Evolutionary conservation across 2,329 filamentous ascomycete genomes (phyloP), one percentile per base, ranked within the genome.

Genomic region (Aspergillus pseudoglaucus): DNA sequence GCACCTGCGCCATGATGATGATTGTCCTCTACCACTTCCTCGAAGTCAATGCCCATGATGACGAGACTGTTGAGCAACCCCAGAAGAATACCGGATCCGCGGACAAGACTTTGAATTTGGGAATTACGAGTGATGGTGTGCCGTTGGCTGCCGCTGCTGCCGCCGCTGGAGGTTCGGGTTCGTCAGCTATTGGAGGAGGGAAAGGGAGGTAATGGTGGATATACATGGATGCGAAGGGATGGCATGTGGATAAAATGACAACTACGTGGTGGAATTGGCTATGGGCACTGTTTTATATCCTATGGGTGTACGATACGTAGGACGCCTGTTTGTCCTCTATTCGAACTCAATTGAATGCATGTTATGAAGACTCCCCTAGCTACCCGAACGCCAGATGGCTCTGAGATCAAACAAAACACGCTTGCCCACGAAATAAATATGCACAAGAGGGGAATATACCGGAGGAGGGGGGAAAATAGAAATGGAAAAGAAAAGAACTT

Each of bases 21-120:
- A 96, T 97, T 57, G 83, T 98, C 25, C 73, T 95, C 23, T 97
- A 98, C 73, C 90, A 97, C 71, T 97, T 94, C 74, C 83, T 98
- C 61, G 91, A 97, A 69, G 81, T 95, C 75, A 97, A 98, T 65
- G 82, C 88, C n/a, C 76, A 79, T 56, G 79, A 84, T 49, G 71
- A 75, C 38, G 57, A 61, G 6, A 42, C 52, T 3, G 48, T 52
- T 12, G 27, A 48, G 9, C 22, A 49, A 10, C 27, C 46, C 15
- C 37, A 20, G 14, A 59, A 53, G 39, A 42, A 54, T 1, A 43
- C 49, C 18, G 52, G 51, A 32, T 17, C 25, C 10, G n/a, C n/a
- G 4, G 42, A 14, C n/a, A 30, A 30, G 25, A 2, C 25, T 30
- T 30, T 12, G 25, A 30, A 30, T 10, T 12, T 30, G 20, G 40